Percentiles rank a stretch among this genome's conserved stretches.
Evolutionary conservation across 2,329 filamentous ascomycete genomes (phyloP).

Genomic region (Lecanoromycetidae sp.): DNA sequence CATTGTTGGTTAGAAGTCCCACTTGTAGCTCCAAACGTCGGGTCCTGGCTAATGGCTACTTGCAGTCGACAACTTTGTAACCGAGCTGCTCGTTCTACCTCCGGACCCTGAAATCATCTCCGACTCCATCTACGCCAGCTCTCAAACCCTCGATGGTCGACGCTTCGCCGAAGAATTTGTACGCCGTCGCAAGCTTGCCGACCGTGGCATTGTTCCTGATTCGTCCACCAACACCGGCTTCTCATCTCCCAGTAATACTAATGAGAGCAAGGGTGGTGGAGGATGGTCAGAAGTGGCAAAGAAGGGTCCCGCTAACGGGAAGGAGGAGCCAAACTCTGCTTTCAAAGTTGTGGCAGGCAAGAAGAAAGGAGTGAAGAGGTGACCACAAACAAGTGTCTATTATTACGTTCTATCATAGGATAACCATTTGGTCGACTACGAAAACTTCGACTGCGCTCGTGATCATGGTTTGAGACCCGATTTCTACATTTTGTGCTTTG

Average conservation of each 20-base stretch:
- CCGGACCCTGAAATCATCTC: slow-evolving; percentile 70
- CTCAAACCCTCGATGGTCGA: slow-evolving; percentile 78
- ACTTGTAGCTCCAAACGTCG: background rate
- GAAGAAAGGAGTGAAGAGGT: slow-evolving; percentile 60
- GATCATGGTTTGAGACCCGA: no score
- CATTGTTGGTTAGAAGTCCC: slow-evolving; percentile 51
- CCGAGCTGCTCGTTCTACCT: slow-evolving; percentile 62
- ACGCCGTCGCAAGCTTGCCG: slow-evolving; percentile 80
- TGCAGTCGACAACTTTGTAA: slow-evolving; percentile 67
- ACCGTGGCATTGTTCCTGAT: slow-evolving; percentile 77
- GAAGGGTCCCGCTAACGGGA: slow-evolving; percentile 52
- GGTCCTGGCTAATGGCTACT: slow-evolving; percentile 7
- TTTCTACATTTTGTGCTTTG: no score
- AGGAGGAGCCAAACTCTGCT: slow-evolving; percentile 41
- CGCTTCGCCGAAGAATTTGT: slow-evolving; percentile 94
- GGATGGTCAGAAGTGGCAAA: slow-evolving; percentile 98
- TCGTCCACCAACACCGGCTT: slow-evolving; percentile 1
- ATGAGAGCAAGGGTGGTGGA: slow-evolving; percentile 41
- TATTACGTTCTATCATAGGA: no score
- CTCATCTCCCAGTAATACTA: slow-evolving; percentile 40
- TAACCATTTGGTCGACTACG: no score
- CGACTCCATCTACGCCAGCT: slow-evolving; percentile 77
- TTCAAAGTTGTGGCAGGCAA: slow-evolving; percentile 88
- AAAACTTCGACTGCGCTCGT: no score
- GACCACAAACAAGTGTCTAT: no score